phyloP scores from a whole-genome alignment of 2,329 filamentous ascomycete genomes.

The Exutisphaerella laricina region DNA sequence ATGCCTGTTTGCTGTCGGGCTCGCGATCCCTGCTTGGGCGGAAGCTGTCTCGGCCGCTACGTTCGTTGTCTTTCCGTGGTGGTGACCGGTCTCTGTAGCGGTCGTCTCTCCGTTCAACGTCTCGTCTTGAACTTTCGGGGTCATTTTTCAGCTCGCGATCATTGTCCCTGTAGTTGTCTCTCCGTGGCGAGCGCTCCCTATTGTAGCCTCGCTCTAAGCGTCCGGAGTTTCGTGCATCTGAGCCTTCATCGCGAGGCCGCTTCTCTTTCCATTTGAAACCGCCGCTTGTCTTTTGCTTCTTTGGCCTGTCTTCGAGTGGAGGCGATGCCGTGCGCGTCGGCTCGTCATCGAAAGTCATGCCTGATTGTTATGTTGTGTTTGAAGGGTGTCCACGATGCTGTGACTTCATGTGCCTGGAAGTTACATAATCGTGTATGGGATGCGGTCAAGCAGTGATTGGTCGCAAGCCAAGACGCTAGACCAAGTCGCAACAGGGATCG shows the following conservation, averaged over 20 bases:
- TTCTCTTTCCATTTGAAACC: conserved; percentile 38
- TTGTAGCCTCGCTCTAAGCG: conserved; percentile 30
- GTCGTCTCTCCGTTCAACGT: conserved; percentile 10
- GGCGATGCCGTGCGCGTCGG: conserved; percentile 33
- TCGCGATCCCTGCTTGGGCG: conserved; percentile 22
- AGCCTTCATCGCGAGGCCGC: conserved; percentile 21
- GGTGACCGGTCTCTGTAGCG: conserved; percentile 26
- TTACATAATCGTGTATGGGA: too few species aligned
- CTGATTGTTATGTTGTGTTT: too few species aligned
- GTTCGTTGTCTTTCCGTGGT: conserved; percentile 30
- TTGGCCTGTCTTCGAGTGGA: conserved; percentile 21
- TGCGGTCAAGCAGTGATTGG: too few species aligned
- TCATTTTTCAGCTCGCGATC: conserved; percentile 14
- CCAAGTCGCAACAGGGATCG: too few species aligned
- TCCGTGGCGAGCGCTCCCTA: conserved; percentile 31
- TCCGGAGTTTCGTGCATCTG: conserved; percentile 19
- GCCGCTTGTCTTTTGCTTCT: conserved; percentile 28
- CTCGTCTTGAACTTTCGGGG: conserved; percentile 3
- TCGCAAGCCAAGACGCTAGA: too few species aligned
- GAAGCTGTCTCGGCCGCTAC: conserved; percentile 35
- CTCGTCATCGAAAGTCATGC: background rate
- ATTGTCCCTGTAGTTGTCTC: conserved; percentile 25
- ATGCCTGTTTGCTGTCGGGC: conserved; percentile 8
- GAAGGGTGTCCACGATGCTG: too few species aligned
- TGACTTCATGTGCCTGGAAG: too few species aligned